Conservation (phyloP, 1,139 yeast species). For the Hyphopichia fennica region DNA sequence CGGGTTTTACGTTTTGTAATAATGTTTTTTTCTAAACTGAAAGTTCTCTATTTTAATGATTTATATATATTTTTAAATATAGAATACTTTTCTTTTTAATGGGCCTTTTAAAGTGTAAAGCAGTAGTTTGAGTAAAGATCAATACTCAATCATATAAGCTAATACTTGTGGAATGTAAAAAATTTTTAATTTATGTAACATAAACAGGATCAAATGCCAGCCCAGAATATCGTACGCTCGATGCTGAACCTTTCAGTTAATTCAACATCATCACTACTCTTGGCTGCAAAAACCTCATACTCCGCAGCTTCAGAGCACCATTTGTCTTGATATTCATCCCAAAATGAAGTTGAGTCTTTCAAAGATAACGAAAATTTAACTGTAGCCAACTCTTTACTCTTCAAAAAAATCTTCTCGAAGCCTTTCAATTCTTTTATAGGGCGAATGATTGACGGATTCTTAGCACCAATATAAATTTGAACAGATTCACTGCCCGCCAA, state of each 20-base stretch:
- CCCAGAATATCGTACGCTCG: slow-evolving; percentile 21
- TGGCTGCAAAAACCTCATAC: slow-evolving; percentile 50
- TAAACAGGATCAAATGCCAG: slow-evolving; percentile 15
- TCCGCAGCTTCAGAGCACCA: slow-evolving; percentile 55
- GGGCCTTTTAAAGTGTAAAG: too few relatives aligned
- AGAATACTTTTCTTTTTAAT: too few relatives aligned
- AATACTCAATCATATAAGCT: too few relatives aligned
- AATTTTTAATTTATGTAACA: too few relatives aligned
- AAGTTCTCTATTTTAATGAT: too few relatives aligned
- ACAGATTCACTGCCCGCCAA: slow-evolving; percentile 47
- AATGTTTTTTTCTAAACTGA: too few relatives aligned
- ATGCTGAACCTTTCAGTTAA: slow-evolving; percentile 32
- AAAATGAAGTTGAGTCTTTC: slow-evolving; percentile 56
- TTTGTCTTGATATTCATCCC: slow-evolving; percentile 46
- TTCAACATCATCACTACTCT: slow-evolving; percentile 26
- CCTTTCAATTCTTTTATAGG: slow-evolving; percentile 61
- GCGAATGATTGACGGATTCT: slow-evolving; percentile 42
- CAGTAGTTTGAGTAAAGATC: too few relatives aligned
- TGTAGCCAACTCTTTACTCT: slow-evolving; percentile 38
- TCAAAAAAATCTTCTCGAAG: slow-evolving; percentile 47
- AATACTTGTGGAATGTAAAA: too few relatives aligned
- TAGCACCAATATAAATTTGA: slow-evolving; percentile 45
- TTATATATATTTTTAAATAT: too few relatives aligned
- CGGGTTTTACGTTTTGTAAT: too few relatives aligned
- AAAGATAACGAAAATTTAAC: slow-evolving; percentile 35